Conservation (phyloP, 2,329 filamentous ascomycete species). For the Verticillium alfalfae region DNA sequence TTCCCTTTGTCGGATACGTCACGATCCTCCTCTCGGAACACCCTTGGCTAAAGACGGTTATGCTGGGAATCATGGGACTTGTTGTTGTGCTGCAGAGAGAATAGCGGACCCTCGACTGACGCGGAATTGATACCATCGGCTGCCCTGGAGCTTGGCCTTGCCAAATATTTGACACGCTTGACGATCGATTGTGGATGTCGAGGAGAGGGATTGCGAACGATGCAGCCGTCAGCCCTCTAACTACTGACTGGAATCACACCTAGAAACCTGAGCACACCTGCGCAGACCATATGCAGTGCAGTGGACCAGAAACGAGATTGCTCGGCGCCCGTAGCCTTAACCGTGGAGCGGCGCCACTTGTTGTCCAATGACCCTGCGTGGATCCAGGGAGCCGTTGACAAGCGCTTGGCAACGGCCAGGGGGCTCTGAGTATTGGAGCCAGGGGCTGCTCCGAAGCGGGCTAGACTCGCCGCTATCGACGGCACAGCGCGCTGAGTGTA, state of each 20-base stretch:
- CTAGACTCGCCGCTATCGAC: not conserved
- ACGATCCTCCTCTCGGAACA: constrained; percentile 94
- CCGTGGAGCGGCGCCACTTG: not conserved
- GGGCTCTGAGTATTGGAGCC: not conserved
- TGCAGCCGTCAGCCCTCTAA: too few species aligned
- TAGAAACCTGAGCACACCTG: too few species aligned
- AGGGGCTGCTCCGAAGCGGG: not conserved
- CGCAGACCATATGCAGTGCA: not conserved
- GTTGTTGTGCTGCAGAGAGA: constrained; percentile 91
- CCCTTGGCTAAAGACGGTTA: constrained; percentile 92
- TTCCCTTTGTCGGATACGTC: constrained; percentile 94
- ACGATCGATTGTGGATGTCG: too few species aligned
- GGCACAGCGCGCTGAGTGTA: not conserved
- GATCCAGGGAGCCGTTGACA: not conserved
- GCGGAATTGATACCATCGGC: not conserved
- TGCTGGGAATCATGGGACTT: constrained; percentile 91
- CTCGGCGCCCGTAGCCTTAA: not conserved
- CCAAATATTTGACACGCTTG: too few species aligned
- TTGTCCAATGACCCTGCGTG: not conserved
- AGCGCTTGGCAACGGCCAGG: not conserved
- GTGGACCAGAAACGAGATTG: not conserved
- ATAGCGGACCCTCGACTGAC: constrained; percentile 33
- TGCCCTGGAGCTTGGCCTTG: not conserved
- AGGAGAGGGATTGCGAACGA: too few species aligned
- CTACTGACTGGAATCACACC: too few species aligned